phyloP scores from a whole-genome alignment of 2,329 filamentous ascomycete genomes.

The Coniochaeta hoffmannii region DNA sequence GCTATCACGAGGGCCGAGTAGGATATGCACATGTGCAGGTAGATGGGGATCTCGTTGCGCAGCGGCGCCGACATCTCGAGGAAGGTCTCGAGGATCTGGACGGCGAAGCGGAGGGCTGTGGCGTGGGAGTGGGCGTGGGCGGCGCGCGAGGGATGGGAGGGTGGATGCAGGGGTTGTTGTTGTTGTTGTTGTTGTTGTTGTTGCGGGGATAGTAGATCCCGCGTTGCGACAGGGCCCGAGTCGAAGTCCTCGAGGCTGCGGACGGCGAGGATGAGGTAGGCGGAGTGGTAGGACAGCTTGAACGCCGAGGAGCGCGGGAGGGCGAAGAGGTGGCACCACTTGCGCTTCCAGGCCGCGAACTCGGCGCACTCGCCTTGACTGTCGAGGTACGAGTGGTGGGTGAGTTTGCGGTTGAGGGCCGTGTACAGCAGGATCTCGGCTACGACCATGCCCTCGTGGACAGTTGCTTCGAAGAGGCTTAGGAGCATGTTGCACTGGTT shows the following conservation, averaged over 20 bases:
- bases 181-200: neutral
- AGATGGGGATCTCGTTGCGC: slow-evolving; percentile 3
- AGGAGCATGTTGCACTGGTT: slow-evolving; percentile 5
- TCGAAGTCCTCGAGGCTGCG: slow-evolving; percentile 3
- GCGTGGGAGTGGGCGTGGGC: neutral
- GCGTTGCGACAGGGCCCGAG: neutral
- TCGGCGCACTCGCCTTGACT: slow-evolving; percentile 2
- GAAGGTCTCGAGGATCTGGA: slow-evolving; percentile 5
- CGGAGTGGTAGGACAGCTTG: slow-evolving; percentile 4
- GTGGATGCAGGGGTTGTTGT: neutral
- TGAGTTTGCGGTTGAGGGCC: slow-evolving; percentile 2
- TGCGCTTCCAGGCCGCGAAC: slow-evolving; percentile 1
- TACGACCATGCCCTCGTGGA: slow-evolving; percentile 3
- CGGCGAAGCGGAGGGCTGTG: neutral
- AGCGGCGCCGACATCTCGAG: neutral
- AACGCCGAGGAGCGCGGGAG: neutral
- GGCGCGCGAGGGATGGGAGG: neutral
- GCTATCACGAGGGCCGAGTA: slow-evolving; percentile 4
- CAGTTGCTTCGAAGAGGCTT: slow-evolving; percentile 1
- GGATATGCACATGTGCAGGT: slow-evolving; percentile 5
- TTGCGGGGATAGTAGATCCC: neutral
- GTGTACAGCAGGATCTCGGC: slow-evolving; percentile 4
- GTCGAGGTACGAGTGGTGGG: slow-evolving; percentile 2
- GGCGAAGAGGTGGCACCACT: slow-evolving; percentile 4
- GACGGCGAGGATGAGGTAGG: slow-evolving; percentile 4